These are phyloP conservation scores for Cinchona pubescens DNA, from an alignment of 257 asterid genomes.

Conservation along the genomic window DNA sequence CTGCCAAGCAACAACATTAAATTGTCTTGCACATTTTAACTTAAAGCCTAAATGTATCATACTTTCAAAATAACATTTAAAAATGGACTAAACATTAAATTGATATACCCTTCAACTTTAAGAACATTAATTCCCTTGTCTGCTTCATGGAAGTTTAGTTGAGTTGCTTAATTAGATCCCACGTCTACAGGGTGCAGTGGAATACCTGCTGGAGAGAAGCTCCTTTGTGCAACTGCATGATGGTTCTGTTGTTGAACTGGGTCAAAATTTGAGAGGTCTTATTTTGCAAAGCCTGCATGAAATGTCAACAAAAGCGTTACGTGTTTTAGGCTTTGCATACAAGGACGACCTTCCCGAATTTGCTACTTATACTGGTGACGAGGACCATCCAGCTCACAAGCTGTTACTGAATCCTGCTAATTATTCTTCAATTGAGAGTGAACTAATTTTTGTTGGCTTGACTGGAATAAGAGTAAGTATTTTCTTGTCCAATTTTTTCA, in stretches of 20 bases:
- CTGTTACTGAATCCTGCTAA: slow-evolving; percentile 76
- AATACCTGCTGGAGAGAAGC: slow-evolving; percentile 87
- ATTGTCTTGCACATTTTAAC: too few species aligned
- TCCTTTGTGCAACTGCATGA: slow-evolving; percentile 70
- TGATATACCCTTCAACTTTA: not conserved
- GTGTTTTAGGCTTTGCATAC: slow-evolving; percentile 95
- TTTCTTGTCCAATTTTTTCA: not conserved
- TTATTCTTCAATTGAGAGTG: slow-evolving; percentile 85
- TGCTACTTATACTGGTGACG: slow-evolving; percentile 76
- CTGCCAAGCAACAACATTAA: too few species aligned
- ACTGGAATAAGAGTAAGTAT: slow-evolving; percentile 87
- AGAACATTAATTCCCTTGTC: not conserved
- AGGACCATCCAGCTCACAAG: slow-evolving; percentile 92
- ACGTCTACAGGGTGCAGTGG: slow-evolving; percentile 88
- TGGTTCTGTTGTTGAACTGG: slow-evolving; percentile 70
- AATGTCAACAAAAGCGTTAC: slow-evolving; percentile 80
- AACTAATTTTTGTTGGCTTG: slow-evolving; percentile 82
- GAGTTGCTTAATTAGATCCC: not conserved
- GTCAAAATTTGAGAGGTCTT: slow-evolving; percentile 41
- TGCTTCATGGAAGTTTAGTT: not conserved
- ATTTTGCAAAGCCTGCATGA: slow-evolving; percentile 68
- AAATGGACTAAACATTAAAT: not conserved
- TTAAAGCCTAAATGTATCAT: too few species aligned
- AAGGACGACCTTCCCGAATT: slow-evolving; percentile 66
- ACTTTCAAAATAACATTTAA: too few species aligned